These are phyloP conservation scores for Tolypocladium paradoxum DNA, from an alignment of 2,329 filamentous ascomycete species.

Conservation along the genomic window DNA sequence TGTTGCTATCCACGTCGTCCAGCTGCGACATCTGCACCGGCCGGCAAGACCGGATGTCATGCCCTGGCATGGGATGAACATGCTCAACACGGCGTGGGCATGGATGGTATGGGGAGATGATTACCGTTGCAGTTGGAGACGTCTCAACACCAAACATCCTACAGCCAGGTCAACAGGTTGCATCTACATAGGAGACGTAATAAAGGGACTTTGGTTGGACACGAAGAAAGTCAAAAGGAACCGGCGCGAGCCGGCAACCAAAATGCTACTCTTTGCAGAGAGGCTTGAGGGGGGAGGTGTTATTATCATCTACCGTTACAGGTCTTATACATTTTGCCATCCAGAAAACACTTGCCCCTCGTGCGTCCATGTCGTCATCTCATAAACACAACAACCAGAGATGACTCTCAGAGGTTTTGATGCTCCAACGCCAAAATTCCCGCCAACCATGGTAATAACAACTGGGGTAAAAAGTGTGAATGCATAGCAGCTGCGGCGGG, in stretches of 20 bases:
- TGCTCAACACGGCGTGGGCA: slow-evolving; percentile 9
- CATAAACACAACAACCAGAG: slow-evolving; percentile 30
- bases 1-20: no score
- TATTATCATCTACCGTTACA: slow-evolving; percentile 39
- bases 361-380: slow-evolving; percentile 32
- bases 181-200: neutral
- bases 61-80: slow-evolving; percentile 8
- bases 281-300: slow-evolving; percentile 45
- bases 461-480: slow-evolving; percentile 32
- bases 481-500: slow-evolving; percentile 23
- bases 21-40: no score
- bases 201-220: neutral
- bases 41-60: neutral
- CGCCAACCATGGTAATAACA: slow-evolving; percentile 35
- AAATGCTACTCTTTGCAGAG: neutral
- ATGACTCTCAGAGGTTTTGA: slow-evolving; percentile 34
- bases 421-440: slow-evolving; percentile 38
- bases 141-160: neutral
- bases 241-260: neutral
- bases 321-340: slow-evolving; percentile 19
- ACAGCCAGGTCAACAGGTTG: no score
- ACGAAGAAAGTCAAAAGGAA: neutral
- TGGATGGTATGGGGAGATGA: slow-evolving; percentile 7
- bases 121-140: neutral
- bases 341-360: slow-evolving; percentile 24